phyloP scores from a whole-genome alignment of 2,329 filamentous ascomycete genomes.

The Epichloe gansuensis region DNA sequence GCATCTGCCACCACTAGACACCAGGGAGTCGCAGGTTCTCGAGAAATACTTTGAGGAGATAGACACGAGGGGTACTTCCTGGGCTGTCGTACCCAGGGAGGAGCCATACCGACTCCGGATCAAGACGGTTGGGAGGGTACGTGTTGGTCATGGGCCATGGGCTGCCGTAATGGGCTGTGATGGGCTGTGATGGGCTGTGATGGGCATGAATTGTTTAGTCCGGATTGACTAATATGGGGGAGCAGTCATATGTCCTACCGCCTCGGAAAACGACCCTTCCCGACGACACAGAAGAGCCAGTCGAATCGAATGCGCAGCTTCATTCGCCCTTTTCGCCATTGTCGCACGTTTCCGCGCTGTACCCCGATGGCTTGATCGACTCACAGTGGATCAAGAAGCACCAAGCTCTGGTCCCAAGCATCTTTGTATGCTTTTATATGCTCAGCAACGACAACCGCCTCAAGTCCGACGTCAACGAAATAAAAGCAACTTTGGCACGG shows the following conservation, averaged over 20 bases:
- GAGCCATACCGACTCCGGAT: slow-evolving; percentile 52
- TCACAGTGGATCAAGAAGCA: slow-evolving; percentile 80
- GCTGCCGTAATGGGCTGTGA: too few relatives aligned
- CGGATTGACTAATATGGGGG: slow-evolving; percentile 14
- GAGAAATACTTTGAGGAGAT: slow-evolving; percentile 51
- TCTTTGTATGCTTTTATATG: slow-evolving; percentile 69
- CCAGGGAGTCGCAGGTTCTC: slow-evolving; percentile 51
- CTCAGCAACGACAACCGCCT: slow-evolving; percentile 74
- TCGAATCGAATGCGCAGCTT: slow-evolving; percentile 41
- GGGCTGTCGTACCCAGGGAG: slow-evolving; percentile 46
- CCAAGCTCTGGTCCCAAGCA: slow-evolving; percentile 67
- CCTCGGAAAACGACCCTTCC: slow-evolving; percentile 43
- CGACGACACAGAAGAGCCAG: slow-evolving; percentile 34
- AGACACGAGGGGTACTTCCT: slow-evolving; percentile 52
- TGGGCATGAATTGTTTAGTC: neutral
- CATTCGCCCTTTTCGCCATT: slow-evolving; percentile 90
- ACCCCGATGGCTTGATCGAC: slow-evolving; percentile 80
- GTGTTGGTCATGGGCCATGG: slow-evolving; percentile 14
- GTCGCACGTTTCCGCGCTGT: slow-evolving; percentile 68
- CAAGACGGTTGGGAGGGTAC: slow-evolving; percentile 67
- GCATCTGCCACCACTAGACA: slow-evolving; percentile 54
- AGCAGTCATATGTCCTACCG: slow-evolving; percentile 42
- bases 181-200: neutral
- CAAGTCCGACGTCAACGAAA: slow-evolving; percentile 71
- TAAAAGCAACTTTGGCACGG: slow-evolving; percentile 52